Base-by-base conservation (phyloP, 2,329 filamentous ascomycete species). In the Albophoma yamanashiensis region DNA sequence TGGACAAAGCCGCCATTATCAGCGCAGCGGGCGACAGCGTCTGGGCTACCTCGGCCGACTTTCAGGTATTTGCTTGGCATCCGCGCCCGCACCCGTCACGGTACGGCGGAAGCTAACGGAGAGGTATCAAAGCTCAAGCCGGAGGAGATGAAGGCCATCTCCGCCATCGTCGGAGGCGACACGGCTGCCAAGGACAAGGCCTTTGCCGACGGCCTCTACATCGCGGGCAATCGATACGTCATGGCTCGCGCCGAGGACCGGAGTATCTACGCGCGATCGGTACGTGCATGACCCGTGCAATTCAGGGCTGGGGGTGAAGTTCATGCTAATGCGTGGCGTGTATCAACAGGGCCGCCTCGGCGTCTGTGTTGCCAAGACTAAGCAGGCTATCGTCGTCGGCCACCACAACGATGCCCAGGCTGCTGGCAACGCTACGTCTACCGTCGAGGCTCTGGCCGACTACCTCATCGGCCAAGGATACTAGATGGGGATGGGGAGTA, bases 1-100 rank as follows among this genome's bases (percentile, higher is more conserved):
- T 96, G 71, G 88, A 94, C 79, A 88, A 91, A 79, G 92, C 83
- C 69, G 89, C 89, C 72, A 92, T 96, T 74, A 86, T 94, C 80
- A 92, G 89, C 76, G 78, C 77, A 65, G 89, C 89, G 67, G 90
- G 91, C 69, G 89, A 89, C 76, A 91, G 87, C 73, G 82, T 85
- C 68, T 95, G 91, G 91, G 91, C 91, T 62, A 73, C 80, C 50
- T 86, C 86, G 36, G 27, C 82, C 59, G 83, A 81, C 67, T 96
- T 96, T 79, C 78, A 81, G 72, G 91, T 96, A 87, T 74, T 78
- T 72, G 61, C 62, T 56, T 59, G 57, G 27, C 42, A 7, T 36
- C 34, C 50, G 55, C 27, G 58, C 56, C 15, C 22, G 25, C 34
- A 11, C 31, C 12, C 40, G 17, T 38, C 17, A 25, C 34, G 25